phyloP scores from a whole-genome alignment of 1,284 basidiomycete genomes.

The Cutaneotrichosporon sp. region DNA sequence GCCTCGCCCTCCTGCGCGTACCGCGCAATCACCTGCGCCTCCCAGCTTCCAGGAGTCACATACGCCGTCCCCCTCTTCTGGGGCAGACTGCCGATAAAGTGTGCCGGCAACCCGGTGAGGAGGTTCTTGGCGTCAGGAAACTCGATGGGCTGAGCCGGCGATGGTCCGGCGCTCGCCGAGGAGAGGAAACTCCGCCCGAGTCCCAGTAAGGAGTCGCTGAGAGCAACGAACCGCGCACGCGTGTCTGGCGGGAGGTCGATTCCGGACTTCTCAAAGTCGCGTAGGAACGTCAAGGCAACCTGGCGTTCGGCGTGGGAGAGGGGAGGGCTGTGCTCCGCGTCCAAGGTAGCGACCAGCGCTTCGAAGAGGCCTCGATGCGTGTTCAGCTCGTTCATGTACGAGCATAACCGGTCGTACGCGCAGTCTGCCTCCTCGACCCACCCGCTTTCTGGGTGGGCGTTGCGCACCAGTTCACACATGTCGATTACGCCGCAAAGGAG shows the following conservation, averaged over 20 bases:
- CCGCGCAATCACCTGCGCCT: slow-evolving; percentile 87
- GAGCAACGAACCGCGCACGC: slow-evolving; percentile 74
- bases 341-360: slow-evolving; percentile 47
- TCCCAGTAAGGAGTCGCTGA: slow-evolving; percentile 87
- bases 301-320: slow-evolving; percentile 52
- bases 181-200: slow-evolving; percentile 79
- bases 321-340: slow-evolving; percentile 34
- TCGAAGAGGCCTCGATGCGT: slow-evolving; percentile 89
- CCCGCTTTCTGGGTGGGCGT: slow-evolving; percentile 77
- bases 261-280: slow-evolving; percentile 96
- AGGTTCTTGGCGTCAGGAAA: slow-evolving; percentile 44
- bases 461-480: slow-evolving; percentile 86
- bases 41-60: slow-evolving; percentile 75
- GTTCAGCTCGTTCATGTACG: slow-evolving; percentile 97
- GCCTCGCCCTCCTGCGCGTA: slow-evolving; percentile 77
- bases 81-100: slow-evolving; percentile 55
- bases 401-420: slow-evolving; percentile 86
- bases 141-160: slow-evolving; percentile 29
- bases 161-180: slow-evolving; percentile 52
- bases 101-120: slow-evolving; percentile 40
- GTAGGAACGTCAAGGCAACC: slow-evolving; percentile 88
- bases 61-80: slow-evolving; percentile 54
- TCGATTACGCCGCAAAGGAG: slow-evolving; percentile 94
- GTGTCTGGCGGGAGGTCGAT: slow-evolving; percentile 78
- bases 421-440: slow-evolving; percentile 83